Conservation (phyloP, 768 basidiomycete genomes). For the Rubroboletus pulcherrimus region DNA sequence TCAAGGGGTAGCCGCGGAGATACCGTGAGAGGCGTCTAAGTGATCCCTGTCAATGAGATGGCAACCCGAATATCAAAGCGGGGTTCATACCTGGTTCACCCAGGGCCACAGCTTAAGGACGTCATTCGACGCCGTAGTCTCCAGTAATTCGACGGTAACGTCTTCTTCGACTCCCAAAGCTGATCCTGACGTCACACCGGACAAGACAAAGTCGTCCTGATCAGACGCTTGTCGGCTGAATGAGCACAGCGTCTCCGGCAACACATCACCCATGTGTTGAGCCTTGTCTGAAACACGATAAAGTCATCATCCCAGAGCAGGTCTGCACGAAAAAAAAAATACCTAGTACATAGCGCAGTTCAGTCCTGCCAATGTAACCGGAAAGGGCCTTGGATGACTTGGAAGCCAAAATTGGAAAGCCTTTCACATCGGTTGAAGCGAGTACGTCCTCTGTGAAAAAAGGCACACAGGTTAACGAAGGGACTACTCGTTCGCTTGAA, state of each 20-base stretch:
- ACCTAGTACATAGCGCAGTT: slow-evolving; percentile 87
- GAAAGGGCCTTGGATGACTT: slow-evolving; percentile 58
- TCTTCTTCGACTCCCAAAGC: slow-evolving; percentile 66
- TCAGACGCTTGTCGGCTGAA: slow-evolving; percentile 56
- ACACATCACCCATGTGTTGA: slow-evolving; percentile 56
- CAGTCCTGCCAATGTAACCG: slow-evolving; percentile 87
- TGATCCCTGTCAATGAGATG: not conserved
- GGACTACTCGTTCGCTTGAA: not conserved
- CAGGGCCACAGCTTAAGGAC: slow-evolving; percentile 78
- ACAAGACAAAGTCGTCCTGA: slow-evolving; percentile 46
- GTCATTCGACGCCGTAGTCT: slow-evolving; percentile 52
- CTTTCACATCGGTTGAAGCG: slow-evolving; percentile 72
- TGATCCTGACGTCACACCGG: slow-evolving; percentile 40
- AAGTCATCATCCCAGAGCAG: not conserved
- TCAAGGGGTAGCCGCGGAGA: slow-evolving; percentile 90
- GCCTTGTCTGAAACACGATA: slow-evolving; percentile 57
- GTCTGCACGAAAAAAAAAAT: slow-evolving; percentile 5
- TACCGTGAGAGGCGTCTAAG: slow-evolving; percentile 89
- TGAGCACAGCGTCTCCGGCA: slow-evolving; percentile 64
- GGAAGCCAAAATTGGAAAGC: slow-evolving; percentile 83
- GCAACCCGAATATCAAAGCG: not conserved
- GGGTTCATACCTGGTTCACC: slow-evolving; percentile 78
- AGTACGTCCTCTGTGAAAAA: slow-evolving; percentile 61
- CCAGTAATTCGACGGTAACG: slow-evolving; percentile 60
- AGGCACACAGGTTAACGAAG: slow-evolving; percentile 1